phyloP scores from a whole-genome alignment of 1,284 basidiomycete genomes.

The Ustilago hordei region DNA sequence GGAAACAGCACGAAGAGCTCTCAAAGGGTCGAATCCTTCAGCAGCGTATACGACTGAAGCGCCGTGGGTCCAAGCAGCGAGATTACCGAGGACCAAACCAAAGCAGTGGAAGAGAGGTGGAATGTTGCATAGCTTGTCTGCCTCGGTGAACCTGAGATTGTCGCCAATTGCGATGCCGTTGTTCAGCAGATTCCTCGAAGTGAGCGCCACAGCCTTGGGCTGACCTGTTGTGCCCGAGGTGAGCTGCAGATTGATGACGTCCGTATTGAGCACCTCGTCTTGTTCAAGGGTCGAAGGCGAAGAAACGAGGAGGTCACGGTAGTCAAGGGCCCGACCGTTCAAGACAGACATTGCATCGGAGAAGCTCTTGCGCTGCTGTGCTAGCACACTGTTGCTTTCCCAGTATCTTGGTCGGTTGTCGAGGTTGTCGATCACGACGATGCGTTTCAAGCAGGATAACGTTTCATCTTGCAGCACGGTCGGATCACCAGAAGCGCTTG shows the following conservation, averaged over 20 bases:
- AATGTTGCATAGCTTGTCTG: slow-evolving; percentile 53
- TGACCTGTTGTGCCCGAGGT: slow-evolving; percentile 47
- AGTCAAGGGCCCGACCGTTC: slow-evolving; percentile 43
- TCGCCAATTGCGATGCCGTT: slow-evolving; percentile 80
- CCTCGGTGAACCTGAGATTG: slow-evolving; percentile 74
- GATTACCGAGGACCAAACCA: slow-evolving; percentile 83
- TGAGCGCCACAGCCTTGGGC: slow-evolving; percentile 60
- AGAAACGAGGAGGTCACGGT: slow-evolving; percentile 52
- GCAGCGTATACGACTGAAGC: slow-evolving; percentile 81
- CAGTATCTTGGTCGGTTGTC: slow-evolving; percentile 47
- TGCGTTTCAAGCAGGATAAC: slow-evolving; percentile 76
- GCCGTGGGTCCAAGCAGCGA: slow-evolving; percentile 82
- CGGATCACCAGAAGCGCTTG: slow-evolving; percentile 42
- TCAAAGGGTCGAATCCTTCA: slow-evolving; percentile 76
- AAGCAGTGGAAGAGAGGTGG: slow-evolving; percentile 75
- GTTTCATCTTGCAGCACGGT: slow-evolving; percentile 74
- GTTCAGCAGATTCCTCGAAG: slow-evolving; percentile 79
- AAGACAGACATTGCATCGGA: slow-evolving; percentile 43
- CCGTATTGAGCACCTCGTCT: slow-evolving; percentile 73
- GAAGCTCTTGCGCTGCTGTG: slow-evolving; percentile 43
- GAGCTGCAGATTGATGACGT: slow-evolving; percentile 78
- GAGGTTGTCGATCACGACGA: slow-evolving; percentile 79
- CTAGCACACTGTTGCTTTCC: slow-evolving; percentile 55
- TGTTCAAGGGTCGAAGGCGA: slow-evolving; percentile 75
- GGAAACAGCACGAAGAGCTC: slow-evolving; percentile 77